phyloP scores from a whole-genome alignment of 768 basidiomycete genomes.

The Porpolomopsis calyptriformis region DNA sequence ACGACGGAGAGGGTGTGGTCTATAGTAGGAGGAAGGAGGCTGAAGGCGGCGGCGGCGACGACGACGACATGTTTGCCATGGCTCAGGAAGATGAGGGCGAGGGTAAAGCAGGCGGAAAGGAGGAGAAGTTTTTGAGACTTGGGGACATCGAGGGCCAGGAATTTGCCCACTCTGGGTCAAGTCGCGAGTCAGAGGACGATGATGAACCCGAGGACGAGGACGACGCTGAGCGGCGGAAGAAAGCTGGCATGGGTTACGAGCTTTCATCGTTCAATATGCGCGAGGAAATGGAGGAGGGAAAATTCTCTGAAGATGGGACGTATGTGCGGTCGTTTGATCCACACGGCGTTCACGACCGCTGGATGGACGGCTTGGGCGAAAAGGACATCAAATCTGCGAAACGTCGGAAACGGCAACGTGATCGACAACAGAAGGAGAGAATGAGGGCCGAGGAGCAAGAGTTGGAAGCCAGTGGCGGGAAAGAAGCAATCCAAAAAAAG shows the following conservation, averaged over 20 bases:
- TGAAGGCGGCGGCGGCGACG: slow-evolving; percentile 48
- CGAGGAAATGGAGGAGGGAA: slow-evolving; percentile 96
- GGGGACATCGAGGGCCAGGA: slow-evolving; percentile 98
- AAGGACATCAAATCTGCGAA: slow-evolving; percentile 76
- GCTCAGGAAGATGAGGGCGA: slow-evolving; percentile 49
- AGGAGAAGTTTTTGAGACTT: slow-evolving; percentile 66
- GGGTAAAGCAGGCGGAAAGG: slow-evolving; percentile 31
- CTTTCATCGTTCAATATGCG: slow-evolving; percentile 98
- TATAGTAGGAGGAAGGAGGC: slow-evolving; percentile 57
- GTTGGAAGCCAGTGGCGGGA: slow-evolving; percentile 55
- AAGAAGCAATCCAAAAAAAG: slow-evolving; percentile 49
- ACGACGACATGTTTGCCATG: slow-evolving; percentile 73
- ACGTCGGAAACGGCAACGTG: slow-evolving; percentile 62
- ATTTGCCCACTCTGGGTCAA: slow-evolving; percentile 47
- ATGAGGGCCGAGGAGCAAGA: slow-evolving; percentile 67
- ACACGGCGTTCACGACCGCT: slow-evolving; percentile 84
- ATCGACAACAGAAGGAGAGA: slow-evolving; percentile 59
- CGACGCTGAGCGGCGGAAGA: slow-evolving; percentile 62
- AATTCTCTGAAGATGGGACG: slow-evolving; percentile 88
- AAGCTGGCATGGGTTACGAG: slow-evolving; percentile 87
- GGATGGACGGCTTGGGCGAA: slow-evolving; percentile 90
- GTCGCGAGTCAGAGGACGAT: slow-evolving; percentile 31
- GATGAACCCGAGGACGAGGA: slow-evolving; percentile 66
- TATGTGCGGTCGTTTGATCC: slow-evolving; percentile 83
- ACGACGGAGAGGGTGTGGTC: slow-evolving; percentile 92